A percentile compares a stretch with the other conserved stretches of the same genome.
phyloP scores from a whole-genome alignment of 2,329 filamentous ascomycete species.

The Coniella vitis region DNA sequence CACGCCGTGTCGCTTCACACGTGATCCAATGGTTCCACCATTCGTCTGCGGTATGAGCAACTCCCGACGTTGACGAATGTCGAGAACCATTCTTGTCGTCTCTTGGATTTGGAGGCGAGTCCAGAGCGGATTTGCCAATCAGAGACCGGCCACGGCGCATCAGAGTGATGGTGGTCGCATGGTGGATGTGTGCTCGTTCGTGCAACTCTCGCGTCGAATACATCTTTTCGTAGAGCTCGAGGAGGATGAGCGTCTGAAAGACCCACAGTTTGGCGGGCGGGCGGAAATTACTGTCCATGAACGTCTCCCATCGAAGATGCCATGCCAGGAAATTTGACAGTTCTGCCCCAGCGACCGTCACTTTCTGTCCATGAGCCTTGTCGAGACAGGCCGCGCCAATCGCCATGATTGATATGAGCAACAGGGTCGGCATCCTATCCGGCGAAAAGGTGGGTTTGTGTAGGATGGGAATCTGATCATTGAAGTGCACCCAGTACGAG shows the following conservation, averaged over 20 bases:
- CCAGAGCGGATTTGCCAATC: slow-evolving; percentile 75
- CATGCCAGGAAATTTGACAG: slow-evolving; percentile 86
- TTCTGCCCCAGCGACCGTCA: slow-evolving; percentile 71
- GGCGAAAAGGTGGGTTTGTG: slow-evolving; percentile 92
- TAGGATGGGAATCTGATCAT: slow-evolving; percentile 86
- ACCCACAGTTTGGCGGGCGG: slow-evolving; percentile 94
- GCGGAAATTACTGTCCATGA: slow-evolving; percentile 82
- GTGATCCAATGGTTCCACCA: slow-evolving; percentile 97
- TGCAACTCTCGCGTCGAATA: slow-evolving; percentile 88
- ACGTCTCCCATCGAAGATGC: slow-evolving; percentile 93
- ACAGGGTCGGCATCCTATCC: slow-evolving; percentile 75
- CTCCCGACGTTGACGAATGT: slow-evolving; percentile 55
- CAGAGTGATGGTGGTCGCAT: slow-evolving; percentile 88
- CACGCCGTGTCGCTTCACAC: slow-evolving; percentile 81
- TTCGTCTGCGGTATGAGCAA: slow-evolving; percentile 68
- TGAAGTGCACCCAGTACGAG: slow-evolving; percentile 93
- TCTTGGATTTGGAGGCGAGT: slow-evolving; percentile 71
- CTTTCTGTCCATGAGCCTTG: slow-evolving; percentile 66
- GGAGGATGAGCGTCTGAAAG: slow-evolving; percentile 80
- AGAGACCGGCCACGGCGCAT: slow-evolving; percentile 92
- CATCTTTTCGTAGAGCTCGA: slow-evolving; percentile 97
- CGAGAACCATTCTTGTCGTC: slow-evolving; percentile 54
- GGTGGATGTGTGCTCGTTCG: slow-evolving; percentile 92
- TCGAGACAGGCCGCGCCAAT: slow-evolving; percentile 89
- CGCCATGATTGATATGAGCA: slow-evolving; percentile 83